A percentile compares a stretch with the other conserved stretches of the same genome.
phyloP scores from a whole-genome alignment of 1,284 basidiomycete species.

The Calocybe gambosa region DNA sequence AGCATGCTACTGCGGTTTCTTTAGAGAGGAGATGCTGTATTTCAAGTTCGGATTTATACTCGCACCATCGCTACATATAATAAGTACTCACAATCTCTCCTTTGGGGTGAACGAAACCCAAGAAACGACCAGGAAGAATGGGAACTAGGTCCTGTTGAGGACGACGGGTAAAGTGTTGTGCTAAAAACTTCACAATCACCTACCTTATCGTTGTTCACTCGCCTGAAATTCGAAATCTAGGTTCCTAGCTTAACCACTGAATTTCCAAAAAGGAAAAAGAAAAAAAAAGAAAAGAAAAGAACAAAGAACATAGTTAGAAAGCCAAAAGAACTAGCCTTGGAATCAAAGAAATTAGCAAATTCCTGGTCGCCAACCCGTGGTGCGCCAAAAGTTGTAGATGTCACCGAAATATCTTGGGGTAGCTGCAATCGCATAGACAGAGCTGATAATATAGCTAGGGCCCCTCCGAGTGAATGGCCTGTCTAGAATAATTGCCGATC shows the following conservation, averaged over 20 bases:
- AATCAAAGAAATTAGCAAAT: constrained; percentile 29
- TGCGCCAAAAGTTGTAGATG: constrained; percentile 35
- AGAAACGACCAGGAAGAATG: constrained; percentile 27
- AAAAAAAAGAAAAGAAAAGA: too few species aligned
- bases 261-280: too few species aligned
- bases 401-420: constrained; percentile 27
- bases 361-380: constrained; percentile 33
- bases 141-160: constrained; percentile 29
- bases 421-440: constrained; percentile 36
- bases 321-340: constrained; percentile 24
- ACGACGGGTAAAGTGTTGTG: background rate
- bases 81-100: constrained; percentile 24
- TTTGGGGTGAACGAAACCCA: constrained; percentile 30
- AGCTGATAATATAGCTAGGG: constrained; percentile 38
- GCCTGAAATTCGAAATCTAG: constrained; percentile 29
- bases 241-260: too few species aligned
- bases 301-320: background rate
- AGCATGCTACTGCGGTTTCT: constrained; percentile 25
- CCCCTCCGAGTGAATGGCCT: constrained; percentile 43
- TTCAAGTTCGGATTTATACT: background rate
- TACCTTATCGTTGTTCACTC: constrained; percentile 31
- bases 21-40: constrained; percentile 15
- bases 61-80: background rate
- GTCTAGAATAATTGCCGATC: constrained; percentile 23
- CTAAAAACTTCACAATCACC: background rate